These are phyloP conservation scores for Calamus simplicifolius DNA, from an alignment of 176 grass and related monocot species.

Conservation along the genomic window DNA sequence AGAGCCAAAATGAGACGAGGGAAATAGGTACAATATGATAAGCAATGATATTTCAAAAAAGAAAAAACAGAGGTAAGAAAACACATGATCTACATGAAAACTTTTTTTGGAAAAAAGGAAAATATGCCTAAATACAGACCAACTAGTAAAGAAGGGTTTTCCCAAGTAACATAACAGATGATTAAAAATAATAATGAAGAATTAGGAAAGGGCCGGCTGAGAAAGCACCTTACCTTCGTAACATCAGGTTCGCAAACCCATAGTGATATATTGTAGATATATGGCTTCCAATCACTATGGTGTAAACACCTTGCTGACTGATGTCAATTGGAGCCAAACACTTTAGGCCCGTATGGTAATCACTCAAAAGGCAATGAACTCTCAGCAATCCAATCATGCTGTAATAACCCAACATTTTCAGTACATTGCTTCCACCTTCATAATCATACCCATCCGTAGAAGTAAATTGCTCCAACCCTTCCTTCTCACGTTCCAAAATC, in stretches of 20 bases:
- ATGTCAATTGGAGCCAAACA: constrained; percentile 83
- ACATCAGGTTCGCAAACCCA: constrained; percentile 84
- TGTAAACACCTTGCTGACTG: constrained; percentile 96
- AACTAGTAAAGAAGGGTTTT: no score
- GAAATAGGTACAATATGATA: no score
- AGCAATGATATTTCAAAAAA: no score
- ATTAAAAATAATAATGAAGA: no score
- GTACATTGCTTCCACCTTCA: constrained; percentile 84
- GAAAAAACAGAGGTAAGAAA: no score
- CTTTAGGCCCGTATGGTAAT: constrained; percentile 91
- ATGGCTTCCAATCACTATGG: constrained; percentile 87
- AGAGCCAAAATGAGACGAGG: no score
- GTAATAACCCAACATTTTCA: constrained; percentile 98
- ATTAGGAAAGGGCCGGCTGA: no score
- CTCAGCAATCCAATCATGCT: constrained; percentile 97
- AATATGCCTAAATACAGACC: no score
- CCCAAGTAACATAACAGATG: no score
- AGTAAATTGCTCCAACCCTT: constrained; percentile 84
- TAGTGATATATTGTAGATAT: constrained; percentile 97
- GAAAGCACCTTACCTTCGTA: constrained; percentile 53
- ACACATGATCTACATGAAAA: no score
- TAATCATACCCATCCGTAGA: constrained; percentile 87
- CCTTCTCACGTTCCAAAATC: constrained; percentile 92
- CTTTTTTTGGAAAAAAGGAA: no score
- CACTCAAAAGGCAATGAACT: constrained; percentile 94